phyloP scores from a whole-genome alignment of 176 grass and related monocot species.

The Carex kokanica region DNA sequence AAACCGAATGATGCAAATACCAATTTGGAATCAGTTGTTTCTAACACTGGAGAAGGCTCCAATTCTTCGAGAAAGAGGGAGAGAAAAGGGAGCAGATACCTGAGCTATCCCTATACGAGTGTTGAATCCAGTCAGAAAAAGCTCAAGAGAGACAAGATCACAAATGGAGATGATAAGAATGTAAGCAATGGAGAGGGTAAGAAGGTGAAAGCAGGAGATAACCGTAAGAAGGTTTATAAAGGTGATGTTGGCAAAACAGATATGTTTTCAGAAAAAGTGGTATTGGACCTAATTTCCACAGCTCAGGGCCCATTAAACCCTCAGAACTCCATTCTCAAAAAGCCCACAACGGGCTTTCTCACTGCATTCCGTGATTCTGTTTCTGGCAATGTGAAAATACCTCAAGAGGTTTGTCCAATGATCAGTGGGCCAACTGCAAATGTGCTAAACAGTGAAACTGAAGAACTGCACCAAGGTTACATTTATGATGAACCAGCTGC shows the following conservation, averaged over 20 bases:
- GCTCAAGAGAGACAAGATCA: neutral
- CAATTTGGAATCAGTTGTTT: neutral
- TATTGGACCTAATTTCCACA: constrained; percentile 23
- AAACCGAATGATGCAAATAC: neutral
- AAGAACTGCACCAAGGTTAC: no score
- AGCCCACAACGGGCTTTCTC: constrained; percentile 23
- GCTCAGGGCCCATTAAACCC: constrained; percentile 21
- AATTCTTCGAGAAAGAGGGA: neutral
- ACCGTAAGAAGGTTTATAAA: neutral
- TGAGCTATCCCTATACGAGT: neutral
- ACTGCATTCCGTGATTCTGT: neutral
- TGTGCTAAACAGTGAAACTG: neutral
- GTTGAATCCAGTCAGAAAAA: neutral
- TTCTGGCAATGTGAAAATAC: neutral
- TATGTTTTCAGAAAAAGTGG: neutral
- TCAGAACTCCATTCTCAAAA: constrained; percentile 12
- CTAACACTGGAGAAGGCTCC: neutral
- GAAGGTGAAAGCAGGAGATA: neutral
- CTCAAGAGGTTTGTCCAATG: neutral
- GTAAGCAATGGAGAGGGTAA: neutral
- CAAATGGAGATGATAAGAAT: constrained; percentile 21
- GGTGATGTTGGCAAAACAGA: neutral
- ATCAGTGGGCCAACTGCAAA: neutral
- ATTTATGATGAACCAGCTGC: no score
- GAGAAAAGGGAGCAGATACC: constrained; percentile 14